Base-by-base conservation (phyloP, 345 rosid genomes). In the Salix koriyanagi region DNA sequence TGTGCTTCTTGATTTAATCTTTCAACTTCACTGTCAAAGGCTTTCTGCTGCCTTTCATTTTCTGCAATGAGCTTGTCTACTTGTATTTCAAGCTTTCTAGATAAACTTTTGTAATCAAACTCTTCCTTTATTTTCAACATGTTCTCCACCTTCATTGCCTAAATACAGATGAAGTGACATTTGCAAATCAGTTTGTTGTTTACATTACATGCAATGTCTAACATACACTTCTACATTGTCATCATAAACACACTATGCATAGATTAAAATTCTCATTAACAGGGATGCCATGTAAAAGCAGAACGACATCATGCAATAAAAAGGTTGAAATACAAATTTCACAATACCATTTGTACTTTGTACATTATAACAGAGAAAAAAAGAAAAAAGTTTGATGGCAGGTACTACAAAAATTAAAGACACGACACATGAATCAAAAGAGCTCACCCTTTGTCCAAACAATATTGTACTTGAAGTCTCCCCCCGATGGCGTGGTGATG, bases 61-160 rank as follows among this genome's bases (percentile, higher is more conserved):
- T 82, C 81, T 50, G 79, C 81, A 56, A 82, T 82, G 68, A 77
- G 84, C 75, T 82, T 82, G 81, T 82, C 81, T 23, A 82, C 84
- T 74, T 82, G 84, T 41, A 82, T 70, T 70, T 82, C 81, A 64
- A 82, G 84, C 70, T 82, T 82, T 37, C 81, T 73, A 18, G 84
- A 82, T 37, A 81, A 71, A 60, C 84, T 77, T 75, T 82, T 82
- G 70, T 82, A 82, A 78, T 82, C 84, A 58, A 82, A 78, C 65
- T 82, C 84, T 68, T 82, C 84, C 67, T 82, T 77, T 77, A 81
- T 81, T 77, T 66, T 82, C 65, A 82, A 74, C 84, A 82, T 82
- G 48, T 82, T 82, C 73, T 82, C 84, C 25, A 82, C 84, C 70
- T 78, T 82, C 84, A 82, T 82, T 21, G 84, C 84, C 84, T 82